phyloP scores from a whole-genome alignment of 441 rosid genomes.

The Theobroma grandiflorum region DNA sequence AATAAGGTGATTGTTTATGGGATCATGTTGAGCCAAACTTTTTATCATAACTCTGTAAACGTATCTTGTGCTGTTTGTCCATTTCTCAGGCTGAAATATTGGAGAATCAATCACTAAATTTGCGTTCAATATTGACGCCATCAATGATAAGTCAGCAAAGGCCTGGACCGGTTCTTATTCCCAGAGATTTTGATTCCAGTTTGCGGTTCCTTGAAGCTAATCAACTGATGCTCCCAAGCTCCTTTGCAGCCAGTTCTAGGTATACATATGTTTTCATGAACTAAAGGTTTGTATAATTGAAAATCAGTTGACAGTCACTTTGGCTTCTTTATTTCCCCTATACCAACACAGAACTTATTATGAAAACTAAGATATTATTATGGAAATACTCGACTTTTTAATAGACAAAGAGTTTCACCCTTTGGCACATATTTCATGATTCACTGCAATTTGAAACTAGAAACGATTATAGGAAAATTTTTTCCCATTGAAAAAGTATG shows the following conservation, averaged over 20 bases:
- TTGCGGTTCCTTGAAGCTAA: constrained; percentile 17
- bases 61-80: background rate
- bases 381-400: background rate
- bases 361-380: background rate
- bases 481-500: background rate
- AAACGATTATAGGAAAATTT: background rate
- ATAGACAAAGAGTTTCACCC: background rate
- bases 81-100: constrained; percentile 29
- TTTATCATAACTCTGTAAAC: constrained; percentile 3
- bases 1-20: constrained; percentile 34
- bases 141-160: constrained; percentile 21
- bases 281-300: constrained; percentile 1
- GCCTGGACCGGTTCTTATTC: constrained; percentile 26
- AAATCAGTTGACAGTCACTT: background rate
- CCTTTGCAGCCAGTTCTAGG: constrained; percentile 32
- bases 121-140: constrained; percentile 5
- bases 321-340: constrained; percentile 13
- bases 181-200: constrained; percentile 24
- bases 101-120: constrained; percentile 25
- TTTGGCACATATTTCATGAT: constrained; percentile 9
- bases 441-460: constrained; percentile 7
- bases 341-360: background rate
- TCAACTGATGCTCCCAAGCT: constrained; percentile 21
- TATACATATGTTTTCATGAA: constrained; percentile 9
- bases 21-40: constrained; percentile 10